Evolutionary conservation across 2,329 filamentous ascomycete genomes (phyloP), one percentile per base, ranked within the genome.

Genomic region (Exophiala mesophila): DNA sequence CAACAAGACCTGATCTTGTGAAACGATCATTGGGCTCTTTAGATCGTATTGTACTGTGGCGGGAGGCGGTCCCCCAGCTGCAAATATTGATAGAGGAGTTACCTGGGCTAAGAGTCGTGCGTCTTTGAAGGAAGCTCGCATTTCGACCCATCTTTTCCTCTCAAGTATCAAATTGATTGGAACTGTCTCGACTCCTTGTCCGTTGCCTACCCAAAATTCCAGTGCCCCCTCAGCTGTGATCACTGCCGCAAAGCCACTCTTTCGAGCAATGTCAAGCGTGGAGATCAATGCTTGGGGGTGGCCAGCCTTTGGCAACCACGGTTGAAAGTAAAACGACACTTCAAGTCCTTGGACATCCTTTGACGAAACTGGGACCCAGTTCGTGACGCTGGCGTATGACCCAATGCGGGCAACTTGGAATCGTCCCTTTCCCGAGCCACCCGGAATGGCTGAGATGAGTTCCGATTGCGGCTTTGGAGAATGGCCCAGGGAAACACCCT

Each of bases 261-360:
- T 35, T 5, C 19, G 17, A 10, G 16, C 36, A 5, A 16, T 18
- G 28, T 52, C 36, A 23, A 52, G 29, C 12, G 35, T 44, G 5
- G 49, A 49, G 6, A 52, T 28, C 12, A 52, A 21, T n/a, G 39
- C 31, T 16, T 50, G 47, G n/a, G n/a, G n/a, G 28, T 47, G 44
- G 2, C 45, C 41, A 9, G 41, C 21, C 17, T 34, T 10, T 2
- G 35, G 29, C 12, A 48, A 30, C 34, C 36, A 35, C 13, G 46
- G 33, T 28, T 49, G 46, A 15, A 49, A 34, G 17, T 36, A 49
- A 15, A 49, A 45, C 5, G 45, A 40, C 4, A 46, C 35, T 16
- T 37, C 20, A 7, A 47, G 8, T 3, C 39, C 39, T 16, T 35
- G 21, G 13, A 19, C 6, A 2, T 19, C 19, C 10, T 26, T 16